These are phyloP conservation scores for Quercus rubra DNA, from an alignment of 306 rosid species.

Conservation along the genomic window DNA sequence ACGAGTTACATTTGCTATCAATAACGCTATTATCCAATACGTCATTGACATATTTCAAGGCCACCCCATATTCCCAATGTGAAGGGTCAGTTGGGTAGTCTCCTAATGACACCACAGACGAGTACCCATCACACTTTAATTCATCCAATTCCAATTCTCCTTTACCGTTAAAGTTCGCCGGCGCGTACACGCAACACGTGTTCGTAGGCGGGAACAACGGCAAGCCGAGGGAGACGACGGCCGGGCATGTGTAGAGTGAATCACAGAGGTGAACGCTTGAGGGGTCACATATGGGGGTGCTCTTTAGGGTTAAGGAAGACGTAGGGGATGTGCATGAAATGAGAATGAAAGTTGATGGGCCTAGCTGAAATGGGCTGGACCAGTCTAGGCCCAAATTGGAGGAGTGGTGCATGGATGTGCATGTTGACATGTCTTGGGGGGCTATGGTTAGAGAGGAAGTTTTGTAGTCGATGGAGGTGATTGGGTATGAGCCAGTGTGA, in stretches of 20 bases:
- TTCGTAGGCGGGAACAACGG: constrained; percentile 53
- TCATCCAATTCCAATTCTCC: constrained; percentile 43
- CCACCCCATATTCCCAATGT: constrained; percentile 58
- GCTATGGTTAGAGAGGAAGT: constrained; percentile 48
- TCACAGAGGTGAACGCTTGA: constrained; percentile 55
- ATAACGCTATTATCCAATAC: constrained; percentile 32
- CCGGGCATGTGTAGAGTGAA: constrained; percentile 55
- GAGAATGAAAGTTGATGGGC: constrained; percentile 64
- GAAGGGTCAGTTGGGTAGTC: constrained; percentile 50
- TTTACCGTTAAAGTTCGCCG: constrained; percentile 42
- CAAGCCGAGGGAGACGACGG: constrained; percentile 39
- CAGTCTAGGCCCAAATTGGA: constrained; percentile 53
- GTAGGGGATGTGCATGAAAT: constrained; percentile 46
- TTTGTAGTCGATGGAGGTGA: constrained; percentile 53
- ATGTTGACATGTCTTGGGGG: constrained; percentile 59
- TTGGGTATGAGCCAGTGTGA: constrained; percentile 56
- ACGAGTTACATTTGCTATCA: constrained; percentile 38
- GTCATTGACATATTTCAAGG: constrained; percentile 39
- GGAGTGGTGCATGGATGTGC: constrained; percentile 49
- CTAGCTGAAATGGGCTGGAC: constrained; percentile 57
- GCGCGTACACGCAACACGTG: constrained; percentile 65
- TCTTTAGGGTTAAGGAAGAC: constrained; percentile 31
- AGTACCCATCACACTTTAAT: constrained; percentile 37
- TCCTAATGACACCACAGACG: constrained; percentile 48
- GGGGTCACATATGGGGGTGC: constrained; percentile 46